Evolutionary conservation across 495 filamentous ascomycete genomes (phyloP).

Genomic region (Hypoxylon fragiforme): DNA sequence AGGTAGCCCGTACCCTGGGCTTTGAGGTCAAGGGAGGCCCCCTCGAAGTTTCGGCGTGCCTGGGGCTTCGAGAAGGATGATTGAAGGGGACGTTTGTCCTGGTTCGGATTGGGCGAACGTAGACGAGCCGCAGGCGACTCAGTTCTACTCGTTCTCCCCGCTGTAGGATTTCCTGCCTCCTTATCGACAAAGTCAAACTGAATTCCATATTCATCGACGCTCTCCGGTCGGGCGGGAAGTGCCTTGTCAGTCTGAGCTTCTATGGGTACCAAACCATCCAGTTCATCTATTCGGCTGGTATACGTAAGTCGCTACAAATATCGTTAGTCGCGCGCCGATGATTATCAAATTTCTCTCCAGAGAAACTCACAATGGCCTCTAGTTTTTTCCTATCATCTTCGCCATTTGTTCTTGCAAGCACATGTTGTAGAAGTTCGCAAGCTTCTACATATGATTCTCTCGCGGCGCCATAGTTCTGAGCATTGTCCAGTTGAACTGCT

Average conservation of each 20-base stretch:
- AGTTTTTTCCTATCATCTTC: conserved; percentile 87
- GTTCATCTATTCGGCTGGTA: conserved; percentile 80
- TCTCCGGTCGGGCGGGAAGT: conserved; percentile 76
- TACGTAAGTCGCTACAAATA: conserved; percentile 77
- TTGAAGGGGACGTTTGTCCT: conserved; percentile 39
- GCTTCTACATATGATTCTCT: conserved; percentile 92
- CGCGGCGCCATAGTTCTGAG: conserved; percentile 89
- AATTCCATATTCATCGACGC: conserved; percentile 61
- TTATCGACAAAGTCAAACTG: conserved; percentile 54
- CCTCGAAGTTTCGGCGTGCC: conserved; percentile 45
- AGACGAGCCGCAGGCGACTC: conserved; percentile 29
- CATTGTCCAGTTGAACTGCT: conserved; percentile 92
- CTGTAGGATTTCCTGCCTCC: conserved; percentile 50
- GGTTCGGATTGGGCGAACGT: conserved; percentile 29
- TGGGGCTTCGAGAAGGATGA: conserved; percentile 54
- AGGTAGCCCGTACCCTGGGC: conserved; percentile 56
- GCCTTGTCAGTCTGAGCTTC: conserved; percentile 66
- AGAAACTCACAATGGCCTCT: conserved; percentile 81
- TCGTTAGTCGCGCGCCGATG: conserved; percentile 4
- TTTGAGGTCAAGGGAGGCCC: conserved; percentile 39
- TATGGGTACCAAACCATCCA: conserved; percentile 68
- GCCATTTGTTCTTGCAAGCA: conserved; percentile 79
- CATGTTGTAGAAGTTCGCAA: conserved; percentile 81
- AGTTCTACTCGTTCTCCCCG: conserved; percentile 47
- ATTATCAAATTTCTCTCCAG: background rate